Percentiles rank a stretch among this genome's conserved stretches.
phyloP scores from a whole-genome alignment of 495 filamentous ascomycete species.

The Ramalina peruviana region DNA sequence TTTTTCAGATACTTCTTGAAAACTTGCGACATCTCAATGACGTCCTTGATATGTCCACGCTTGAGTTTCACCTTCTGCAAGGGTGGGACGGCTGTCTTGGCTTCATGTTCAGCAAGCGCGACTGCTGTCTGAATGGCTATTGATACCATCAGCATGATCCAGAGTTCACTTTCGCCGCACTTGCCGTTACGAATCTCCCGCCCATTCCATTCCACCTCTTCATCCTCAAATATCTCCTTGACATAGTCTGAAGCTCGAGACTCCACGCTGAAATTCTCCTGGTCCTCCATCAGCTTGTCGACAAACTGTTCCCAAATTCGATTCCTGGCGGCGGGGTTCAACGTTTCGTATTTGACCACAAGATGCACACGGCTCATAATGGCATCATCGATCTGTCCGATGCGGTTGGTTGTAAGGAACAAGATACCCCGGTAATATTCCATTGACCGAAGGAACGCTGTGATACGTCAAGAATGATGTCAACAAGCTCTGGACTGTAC shows the following conservation, averaged over 20 bases:
- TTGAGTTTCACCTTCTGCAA: conserved; percentile 12
- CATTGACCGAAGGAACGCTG: conserved; percentile 44
- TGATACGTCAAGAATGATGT: conserved; percentile 26
- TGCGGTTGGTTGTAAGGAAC: conserved; percentile 28
- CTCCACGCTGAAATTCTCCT: background rate
- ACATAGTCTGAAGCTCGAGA: conserved; percentile 1
- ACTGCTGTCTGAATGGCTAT: conserved; percentile 18
- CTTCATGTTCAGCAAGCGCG: conserved; percentile 13
- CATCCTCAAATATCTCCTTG: background rate
- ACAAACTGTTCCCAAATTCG: background rate
- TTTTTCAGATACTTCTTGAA: conserved; percentile 15
- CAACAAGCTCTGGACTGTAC: conserved; percentile 12
- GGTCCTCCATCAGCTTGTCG: background rate
- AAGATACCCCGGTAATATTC: conserved; percentile 19
- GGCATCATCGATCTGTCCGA: conserved; percentile 1
- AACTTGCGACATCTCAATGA: conserved; percentile 13
- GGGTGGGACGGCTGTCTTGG: conserved; percentile 1
- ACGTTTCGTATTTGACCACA: conserved; percentile 5
- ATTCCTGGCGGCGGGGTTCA: conserved; percentile 1
- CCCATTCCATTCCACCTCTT: conserved; percentile 18
- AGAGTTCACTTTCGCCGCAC: background rate
- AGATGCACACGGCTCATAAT: conserved; percentile 1
- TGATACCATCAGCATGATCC: background rate
- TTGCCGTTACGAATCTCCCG: conserved; percentile 18
- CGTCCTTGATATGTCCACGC: conserved; percentile 7